These are phyloP conservation scores for Aspergillus quadrilineatus DNA, from an alignment of 2,329 filamentous ascomycete species.

Conservation along the genomic window DNA sequence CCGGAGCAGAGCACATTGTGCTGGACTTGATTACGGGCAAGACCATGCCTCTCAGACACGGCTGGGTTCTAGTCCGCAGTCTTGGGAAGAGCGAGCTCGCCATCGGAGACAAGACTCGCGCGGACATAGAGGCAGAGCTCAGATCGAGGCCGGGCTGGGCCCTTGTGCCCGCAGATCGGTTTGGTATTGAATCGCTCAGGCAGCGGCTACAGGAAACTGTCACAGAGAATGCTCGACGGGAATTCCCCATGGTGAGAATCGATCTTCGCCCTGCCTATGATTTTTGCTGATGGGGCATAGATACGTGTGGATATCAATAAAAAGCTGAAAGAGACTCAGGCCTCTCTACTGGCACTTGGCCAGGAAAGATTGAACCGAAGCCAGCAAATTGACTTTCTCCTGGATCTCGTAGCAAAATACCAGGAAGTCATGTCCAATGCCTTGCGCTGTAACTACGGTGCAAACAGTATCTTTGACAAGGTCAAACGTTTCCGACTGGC, in stretches of 20 bases:
- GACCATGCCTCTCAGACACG: constrained; percentile 24
- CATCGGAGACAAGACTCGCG: constrained; percentile 21
- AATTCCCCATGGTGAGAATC: constrained; percentile 45
- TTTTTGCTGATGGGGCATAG: not conserved
- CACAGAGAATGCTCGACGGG: constrained; percentile 42
- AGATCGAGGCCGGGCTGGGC: constrained; percentile 40
- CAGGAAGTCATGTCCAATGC: constrained; percentile 36
- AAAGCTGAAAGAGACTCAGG: constrained; percentile 28
- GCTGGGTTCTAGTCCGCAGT: constrained; percentile 37
- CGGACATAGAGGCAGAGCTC: constrained; percentile 36
- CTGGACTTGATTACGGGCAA: constrained; percentile 30
- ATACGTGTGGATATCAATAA: constrained; percentile 37
- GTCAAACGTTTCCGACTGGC: constrained; percentile 33
- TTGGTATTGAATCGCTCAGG: constrained; percentile 45
- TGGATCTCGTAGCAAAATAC: constrained; percentile 41
- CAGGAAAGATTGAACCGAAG: constrained; percentile 33
- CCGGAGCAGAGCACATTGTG: constrained; percentile 29
- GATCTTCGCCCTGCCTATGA: not conserved
- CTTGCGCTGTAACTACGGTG: constrained; percentile 39
- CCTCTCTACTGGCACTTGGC: constrained; percentile 35
- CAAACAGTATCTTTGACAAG: constrained; percentile 34
- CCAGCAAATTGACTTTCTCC: constrained; percentile 34
- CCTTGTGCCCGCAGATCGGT: constrained; percentile 34
- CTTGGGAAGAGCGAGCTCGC: constrained; percentile 30
- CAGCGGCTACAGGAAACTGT: constrained; percentile 44